Base-by-base conservation (phyloP, 2,329 filamentous ascomycete species). In the Knufia fluminis region DNA sequence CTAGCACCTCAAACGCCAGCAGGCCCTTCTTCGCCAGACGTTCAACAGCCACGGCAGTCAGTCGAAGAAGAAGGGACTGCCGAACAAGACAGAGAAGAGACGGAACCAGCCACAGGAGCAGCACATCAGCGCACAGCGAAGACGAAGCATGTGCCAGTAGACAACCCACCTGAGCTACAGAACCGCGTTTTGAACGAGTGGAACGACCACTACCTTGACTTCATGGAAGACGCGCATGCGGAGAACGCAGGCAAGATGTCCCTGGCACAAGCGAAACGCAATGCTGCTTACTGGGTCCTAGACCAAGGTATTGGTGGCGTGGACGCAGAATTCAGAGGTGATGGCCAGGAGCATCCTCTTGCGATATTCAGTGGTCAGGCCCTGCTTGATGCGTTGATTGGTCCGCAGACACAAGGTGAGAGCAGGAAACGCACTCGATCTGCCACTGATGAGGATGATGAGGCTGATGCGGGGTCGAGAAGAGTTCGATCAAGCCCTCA, bases 221-320 rank as follows among this genome's bases (percentile, higher is more conserved):
- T 81, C 55, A 89, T 86, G 78, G 67, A 63, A 1, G 63, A 66
- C 10, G 72, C 70, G 7, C 59, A 59, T 4, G 67, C 64, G 24
- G 60, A 67, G 17, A 81, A 77, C 55, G 56, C 65, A 3, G 59
- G 66, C 4, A 66, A 70, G 28, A 71, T 67, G 42, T 58, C 66
- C 12, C 55, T 63, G 10, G 61, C 64, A 0, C 66, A 74, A 36
- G 78, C 80, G 1, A 84, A 78, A 64, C 78, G 75, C 59, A 83
- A 83, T 51, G 82, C 81, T 0, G 71, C 73, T 9, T 72, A 75
- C 57, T 84, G 77, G 70, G 72, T 85, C 3, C 72, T 77, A 52
- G 77, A 76, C 3, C 61, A 67, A 42, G 79, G 80, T 4, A 67
- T 83, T 40, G 77, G 75, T 36, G 70, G 70, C 36, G 69, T 81